Conservation (phyloP, 306 rosid species). For the Psophocarpus tetragonolobus region DNA sequence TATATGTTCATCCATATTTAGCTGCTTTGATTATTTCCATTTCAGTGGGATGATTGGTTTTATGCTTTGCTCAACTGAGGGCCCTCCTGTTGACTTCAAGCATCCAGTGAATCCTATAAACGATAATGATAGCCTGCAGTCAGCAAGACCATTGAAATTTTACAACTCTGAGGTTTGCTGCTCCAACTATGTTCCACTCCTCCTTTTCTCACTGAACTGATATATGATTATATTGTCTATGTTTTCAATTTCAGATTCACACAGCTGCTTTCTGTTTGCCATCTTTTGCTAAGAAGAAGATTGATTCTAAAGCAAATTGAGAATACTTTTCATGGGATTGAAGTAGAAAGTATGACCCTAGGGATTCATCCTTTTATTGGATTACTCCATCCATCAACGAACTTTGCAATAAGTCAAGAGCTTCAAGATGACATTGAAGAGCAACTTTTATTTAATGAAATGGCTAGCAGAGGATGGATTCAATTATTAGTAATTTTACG, state of each 20-base stretch:
- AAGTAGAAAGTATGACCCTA: conserved; percentile 15
- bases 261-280: conserved; percentile 96
- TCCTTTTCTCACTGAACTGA: not conserved
- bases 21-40: conserved; percentile 28
- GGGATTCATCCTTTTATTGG: conserved; percentile 8
- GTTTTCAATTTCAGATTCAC: conserved; percentile 64
- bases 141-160: conserved; percentile 69
- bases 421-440: conserved; percentile 42
- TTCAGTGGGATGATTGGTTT: conserved; percentile 98
- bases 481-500: conserved; percentile 22
- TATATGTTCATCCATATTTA: conserved; percentile 17
- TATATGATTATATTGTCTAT: not conserved
- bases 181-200: not conserved
- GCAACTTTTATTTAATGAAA: conserved; percentile 42
- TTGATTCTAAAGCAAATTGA: conserved; percentile 60
- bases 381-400: conserved; percentile 42
- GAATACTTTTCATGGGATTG: conserved; percentile 27
- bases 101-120: conserved; percentile 86
- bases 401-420: conserved; percentile 48
- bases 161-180: conserved; percentile 87
- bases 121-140: conserved; percentile 41
- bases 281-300: conserved; percentile 87
- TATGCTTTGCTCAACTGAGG: conserved; percentile 99
- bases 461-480: conserved; percentile 48
- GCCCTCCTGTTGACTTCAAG: conserved; percentile 86